Conservation (phyloP, 306 rosid genomes). For the Abrus precatorius region DNA sequence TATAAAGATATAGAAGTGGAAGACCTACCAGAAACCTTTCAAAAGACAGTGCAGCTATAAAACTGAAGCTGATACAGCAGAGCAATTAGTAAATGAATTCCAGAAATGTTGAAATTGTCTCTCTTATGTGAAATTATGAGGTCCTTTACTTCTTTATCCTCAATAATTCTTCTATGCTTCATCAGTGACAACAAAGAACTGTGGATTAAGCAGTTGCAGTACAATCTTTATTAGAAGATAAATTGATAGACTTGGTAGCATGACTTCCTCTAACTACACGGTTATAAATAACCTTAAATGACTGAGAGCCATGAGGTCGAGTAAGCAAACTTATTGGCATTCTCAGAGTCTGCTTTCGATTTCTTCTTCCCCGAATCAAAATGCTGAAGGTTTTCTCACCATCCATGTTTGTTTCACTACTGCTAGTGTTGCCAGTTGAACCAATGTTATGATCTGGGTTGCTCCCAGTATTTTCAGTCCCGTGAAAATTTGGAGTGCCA, state of each 20-base stretch:
- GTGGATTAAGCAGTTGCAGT: slow-evolving; percentile 78
- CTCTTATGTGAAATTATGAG: slow-evolving; percentile 45
- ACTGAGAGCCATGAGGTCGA: slow-evolving; percentile 93
- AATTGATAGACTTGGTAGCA: slow-evolving; percentile 65
- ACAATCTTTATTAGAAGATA: slow-evolving; percentile 71
- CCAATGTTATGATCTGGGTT: slow-evolving; percentile 47
- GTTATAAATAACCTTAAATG: slow-evolving; percentile 84
- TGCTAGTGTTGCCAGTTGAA: slow-evolving; percentile 48
- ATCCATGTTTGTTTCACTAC: slow-evolving; percentile 63
- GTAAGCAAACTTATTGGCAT: slow-evolving; percentile 95
- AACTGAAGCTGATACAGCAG: slow-evolving; percentile 40
- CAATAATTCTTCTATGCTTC: slow-evolving; percentile 48
- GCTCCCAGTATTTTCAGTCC: slow-evolving; percentile 56
- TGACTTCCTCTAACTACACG: slow-evolving; percentile 91
- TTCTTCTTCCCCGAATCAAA: slow-evolving; percentile 91
- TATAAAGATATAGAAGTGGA: slow-evolving; percentile 41
- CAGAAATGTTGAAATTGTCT: slow-evolving; percentile 42
- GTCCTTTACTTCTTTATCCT: slow-evolving; percentile 43
- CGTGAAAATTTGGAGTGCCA: slow-evolving; percentile 54
- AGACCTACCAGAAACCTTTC: slow-evolving; percentile 58
- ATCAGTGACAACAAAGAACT: slow-evolving; percentile 43
- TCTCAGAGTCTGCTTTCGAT: slow-evolving; percentile 90
- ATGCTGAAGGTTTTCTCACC: slow-evolving; percentile 93
- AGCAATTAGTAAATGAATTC: slow-evolving; percentile 50
- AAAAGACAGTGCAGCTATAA: slow-evolving; percentile 44